Base-by-base conservation (phyloP, 2,329 filamentous ascomycete species). In the Beauveria sp. region DNA sequence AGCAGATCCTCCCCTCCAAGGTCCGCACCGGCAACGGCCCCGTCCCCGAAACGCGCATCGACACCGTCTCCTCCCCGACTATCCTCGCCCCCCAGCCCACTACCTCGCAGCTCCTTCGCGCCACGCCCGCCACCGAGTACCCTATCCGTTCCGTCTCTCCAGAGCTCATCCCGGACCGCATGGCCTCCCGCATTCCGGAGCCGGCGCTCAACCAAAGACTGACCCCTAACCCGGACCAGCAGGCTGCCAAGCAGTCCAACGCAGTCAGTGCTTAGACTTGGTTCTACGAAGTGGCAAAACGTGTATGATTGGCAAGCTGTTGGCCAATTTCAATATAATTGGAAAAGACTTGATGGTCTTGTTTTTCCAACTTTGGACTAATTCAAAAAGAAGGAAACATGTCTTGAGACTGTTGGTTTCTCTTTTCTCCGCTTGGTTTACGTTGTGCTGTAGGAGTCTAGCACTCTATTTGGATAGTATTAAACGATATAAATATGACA, bases 121-220 rank as follows among this genome's bases (percentile, higher is more conserved):
- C 79, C 34, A 80, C 79, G 14, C 83, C 83, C 2, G 80, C 80
- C 2, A 78, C 77, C 5, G 82, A 85, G 67, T 83, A 82, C 65
- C 79, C 79, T 5, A 67, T 84, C 38, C 76, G 83, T 45, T 83
- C 81, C 24, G 76, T 80, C 28, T 85, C 83, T 3, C 82, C 82
- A 0, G 85, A 87, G 52, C 73, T 87, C 52, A 70, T 86, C n/a
- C 84, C 83, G 14, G 85, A 87, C 68, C 78, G 83, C 58, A 86
- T 86, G 83, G 81, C 81, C 7, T 81, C 82, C 61, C 79, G 83
- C 58, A 79, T 85, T 46, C 77, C 78, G 10, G 79, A 81, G 61
- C 77, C 79, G 10, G 73, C 71, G 20, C 71, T 81, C 46, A 73
- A 70, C 66, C 69, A 72, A 60, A 73, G 79, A 28, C 66, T 81